Evolutionary conservation across 1,139 yeast species (phyloP).

Genomic region (Protomyces lactucae-debilis): DNA sequence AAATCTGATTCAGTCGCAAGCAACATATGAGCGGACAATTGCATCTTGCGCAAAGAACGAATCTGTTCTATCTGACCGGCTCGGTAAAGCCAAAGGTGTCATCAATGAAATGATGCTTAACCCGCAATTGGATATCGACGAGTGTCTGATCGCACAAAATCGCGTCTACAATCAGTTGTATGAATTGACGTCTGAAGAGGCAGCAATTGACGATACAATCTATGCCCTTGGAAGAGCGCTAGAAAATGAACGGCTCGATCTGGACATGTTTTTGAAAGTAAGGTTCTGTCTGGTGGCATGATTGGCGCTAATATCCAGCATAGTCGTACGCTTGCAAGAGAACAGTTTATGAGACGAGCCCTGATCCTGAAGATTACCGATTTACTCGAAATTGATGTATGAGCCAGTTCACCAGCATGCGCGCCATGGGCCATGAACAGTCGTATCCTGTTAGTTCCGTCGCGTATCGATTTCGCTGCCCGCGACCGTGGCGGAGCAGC

Average conservation of each 20-base stretch:
- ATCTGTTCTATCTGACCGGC: neutral
- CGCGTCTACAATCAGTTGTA: slow-evolving; percentile 43
- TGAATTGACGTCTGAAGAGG: slow-evolving; percentile 59
- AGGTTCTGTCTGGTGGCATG: neutral
- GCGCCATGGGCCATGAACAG: too few relatives aligned
- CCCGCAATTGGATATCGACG: slow-evolving; percentile 1
- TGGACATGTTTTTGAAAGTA: slow-evolving; percentile 52
- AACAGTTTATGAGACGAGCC: slow-evolving; percentile 55
- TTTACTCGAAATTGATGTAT: neutral
- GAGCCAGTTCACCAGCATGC: neutral
- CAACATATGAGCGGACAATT: neutral
- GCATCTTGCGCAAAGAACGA: neutral
- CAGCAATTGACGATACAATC: slow-evolving; percentile 66
- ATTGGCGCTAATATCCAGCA: slow-evolving; percentile 37
- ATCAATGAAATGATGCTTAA: neutral
- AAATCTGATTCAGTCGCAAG: too few relatives aligned
- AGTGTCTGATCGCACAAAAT: slow-evolving; percentile 15
- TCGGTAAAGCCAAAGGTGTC: neutral
- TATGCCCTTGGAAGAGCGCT: slow-evolving; percentile 56
- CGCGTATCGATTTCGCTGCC: too few relatives aligned
- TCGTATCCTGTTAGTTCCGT: too few relatives aligned
- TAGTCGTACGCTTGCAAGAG: slow-evolving; percentile 65
- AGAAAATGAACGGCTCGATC: slow-evolving; percentile 45
- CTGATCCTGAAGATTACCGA: slow-evolving; percentile 42
- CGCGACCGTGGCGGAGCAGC: too few relatives aligned